Evolutionary conservation across 1,284 basidiomycete genomes (phyloP), one percentile per base, ranked within the genome.

Genomic region (Naganishia sp.): DNA sequence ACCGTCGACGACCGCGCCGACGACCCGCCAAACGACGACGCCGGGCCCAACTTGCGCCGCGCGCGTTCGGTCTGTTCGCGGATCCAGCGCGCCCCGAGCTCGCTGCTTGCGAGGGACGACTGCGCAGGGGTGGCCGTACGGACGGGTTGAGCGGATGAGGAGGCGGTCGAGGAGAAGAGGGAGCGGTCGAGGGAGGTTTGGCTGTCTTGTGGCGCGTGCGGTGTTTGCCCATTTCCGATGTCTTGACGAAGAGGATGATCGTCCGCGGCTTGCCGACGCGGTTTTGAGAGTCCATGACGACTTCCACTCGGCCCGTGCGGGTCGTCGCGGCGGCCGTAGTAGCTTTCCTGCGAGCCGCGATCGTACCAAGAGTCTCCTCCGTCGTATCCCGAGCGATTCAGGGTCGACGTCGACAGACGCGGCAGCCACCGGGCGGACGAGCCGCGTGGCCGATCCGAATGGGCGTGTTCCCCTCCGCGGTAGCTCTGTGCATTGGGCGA

Each of bases 71-170:
- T 90, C 77, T 94, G 92, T 69, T 93, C 90, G 35, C 85, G 84
- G 49, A 94, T 77, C 92, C 92, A 94, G 47, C 87, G 84, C 4
- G 85, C 85, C 0, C 89, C 89, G 4, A 89, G 84, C 71, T 89
- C 86, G 11, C 74, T 67, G 9, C 61, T 71, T 0, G 76, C 74
- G 18, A 77, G 65, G 3, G 74, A 72, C 0, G 76, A 73, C 1
- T 73, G 65, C 0, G 65, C 65, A 0, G 47, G 4, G 2, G 18
- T 25, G 21, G 21, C 21, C 11, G 68, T 57, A 3, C 31, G 21
- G 43, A 31, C n/a, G 21, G 25, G 47, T n/a, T 18, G 53, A 45
- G 17, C 52, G 39, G 39, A 53, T n/a, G 3, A 39, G 18, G 25
- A 53, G 42, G 63, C 53, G 18, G 21, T 23, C 25, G 52, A 45